Conservation (phyloP, 306 rosid species). For the Quercus cerris region DNA sequence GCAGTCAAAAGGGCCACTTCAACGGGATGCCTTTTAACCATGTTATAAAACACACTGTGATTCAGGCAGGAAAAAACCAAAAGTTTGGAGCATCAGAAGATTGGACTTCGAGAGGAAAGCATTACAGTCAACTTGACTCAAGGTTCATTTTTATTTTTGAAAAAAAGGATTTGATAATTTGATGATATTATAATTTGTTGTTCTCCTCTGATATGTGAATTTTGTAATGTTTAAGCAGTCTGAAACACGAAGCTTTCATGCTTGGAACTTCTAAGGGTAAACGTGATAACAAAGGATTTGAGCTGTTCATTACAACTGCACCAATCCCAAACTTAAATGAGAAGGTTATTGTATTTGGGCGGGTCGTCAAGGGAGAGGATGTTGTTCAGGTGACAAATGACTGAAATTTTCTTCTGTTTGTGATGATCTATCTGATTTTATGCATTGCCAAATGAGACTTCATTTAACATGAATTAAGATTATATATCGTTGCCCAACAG, state of each 20-base stretch:
- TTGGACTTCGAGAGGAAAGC: slow-evolving; percentile 83
- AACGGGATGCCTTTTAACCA: slow-evolving; percentile 78
- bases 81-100: slow-evolving; percentile 69
- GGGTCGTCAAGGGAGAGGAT: slow-evolving; percentile 86
- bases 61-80: slow-evolving; percentile 79
- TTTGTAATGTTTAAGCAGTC: slow-evolving; percentile 34
- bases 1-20: slow-evolving; percentile 87
- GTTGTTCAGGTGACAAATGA: slow-evolving; percentile 80
- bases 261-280: slow-evolving; percentile 89
- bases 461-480: neutral
- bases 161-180: slow-evolving; percentile 5
- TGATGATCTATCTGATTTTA: neutral
- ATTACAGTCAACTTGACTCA: slow-evolving; percentile 44
- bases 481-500: neutral
- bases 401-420: neutral
- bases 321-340: slow-evolving; percentile 93
- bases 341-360: slow-evolving; percentile 84
- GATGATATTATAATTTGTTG: neutral
- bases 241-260: slow-evolving; percentile 93
- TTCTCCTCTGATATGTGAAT: slow-evolving; percentile 14
- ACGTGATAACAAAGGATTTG: slow-evolving; percentile 61
- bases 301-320: slow-evolving; percentile 93
- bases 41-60: slow-evolving; percentile 77
- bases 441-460: neutral
- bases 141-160: slow-evolving; percentile 21